Base-by-base conservation (phyloP, 1,139 yeast genomes). In the Pichia norvegensis region DNA sequence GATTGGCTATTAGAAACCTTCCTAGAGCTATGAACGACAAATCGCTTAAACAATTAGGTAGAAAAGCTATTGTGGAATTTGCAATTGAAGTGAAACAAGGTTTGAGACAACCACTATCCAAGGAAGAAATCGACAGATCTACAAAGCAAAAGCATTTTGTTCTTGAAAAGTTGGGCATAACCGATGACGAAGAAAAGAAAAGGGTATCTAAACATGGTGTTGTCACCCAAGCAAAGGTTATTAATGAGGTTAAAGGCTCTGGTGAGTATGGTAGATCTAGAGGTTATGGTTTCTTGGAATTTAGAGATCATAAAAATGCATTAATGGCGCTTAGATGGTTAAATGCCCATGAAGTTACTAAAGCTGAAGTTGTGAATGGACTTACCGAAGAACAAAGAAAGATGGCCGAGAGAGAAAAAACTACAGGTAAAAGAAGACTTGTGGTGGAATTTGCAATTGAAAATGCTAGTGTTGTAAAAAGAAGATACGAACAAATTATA, bases 251-350 rank as follows among this genome's bases (percentile, higher is more conserved):
- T 41, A 90, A 90, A 63, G 95, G 88, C 2, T 74, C 94, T 14
- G 95, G 95, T 27, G 86, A 84, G 37, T 66, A 76, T 29, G 98
- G 97, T 45, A 78, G 98, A 67, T 82, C 94, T 63, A 81, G 97
- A 70, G 98, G 99, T 50, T 92, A 90, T 59, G 99, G 99, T 52
- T 90, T 92, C 71, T 68, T 92, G 46, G 98, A 94, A 67, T 88
- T 76, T 65, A 79, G 92, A 67, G 95, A 90, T 64, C 99, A 92
- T 64, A 85, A 85, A 65, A 67, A 85, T 51, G 98, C 99, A 1
- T 74, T 92, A 53, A 90, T 90, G 97, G 97, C 95, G 6, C 75
- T 92, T 51, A 79, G 99, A 70, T 94, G 97, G 96, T 74, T 92
- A 64, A 92, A 92, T 67, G 96, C 95, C 3, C 97, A 92, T 63